Base-by-base conservation (phyloP, 176 grass and related monocot species). In the Avena sativa region DNA sequence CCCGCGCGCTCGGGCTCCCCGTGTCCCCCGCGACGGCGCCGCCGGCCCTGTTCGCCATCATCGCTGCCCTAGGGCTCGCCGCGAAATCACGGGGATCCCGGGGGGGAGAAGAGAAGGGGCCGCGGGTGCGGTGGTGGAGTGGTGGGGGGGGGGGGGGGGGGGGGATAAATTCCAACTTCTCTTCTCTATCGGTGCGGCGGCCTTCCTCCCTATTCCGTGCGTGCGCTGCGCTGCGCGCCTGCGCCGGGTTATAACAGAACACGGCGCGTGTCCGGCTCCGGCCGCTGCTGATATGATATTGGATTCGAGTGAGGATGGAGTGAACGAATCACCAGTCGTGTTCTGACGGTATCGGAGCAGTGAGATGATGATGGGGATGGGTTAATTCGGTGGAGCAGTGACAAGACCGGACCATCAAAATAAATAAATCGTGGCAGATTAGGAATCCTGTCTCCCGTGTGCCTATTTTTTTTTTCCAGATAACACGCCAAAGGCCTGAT, bases 1-100 rank as follows among this genome's bases (percentile, higher is more conserved):
- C 28, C 78, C 74, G 76, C 95, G 63, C 78, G 40, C 81, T 78
- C 72, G 89, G 89, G 80, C 76, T 83, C 14, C 75, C 76, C 36
- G 92, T 68, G 43, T 95, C 90, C 66, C 50, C 50, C 62, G 16
- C 40, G 17, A 43, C 40, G 40, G 40, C 40, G 40, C 40, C 40
- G 40, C 40, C 46, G 32, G 9, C 10, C 61, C 86, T 70, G 60
- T 6, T 79, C 53, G 88, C 74, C 84, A 80, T 53, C 88, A 32
- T 64, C 51, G 19, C 76, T 48, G 34, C 43, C 73, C 0, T 63
- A 88, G 87, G 72, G 90, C 63, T 90, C 69, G 20, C 40, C 25
- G 56, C 46, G 63, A 80, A 79, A 79, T 83, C 64, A 38, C 53
- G 74, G 80, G 86, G 83, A 59, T 26, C 38, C 36, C 67, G 80